A percentile compares a stretch with the other conserved stretches of the same genome.
Evolutionary conservation across 352 stramenopile species (phyloP).

Genomic region (Phytophthora sojae): DNA sequence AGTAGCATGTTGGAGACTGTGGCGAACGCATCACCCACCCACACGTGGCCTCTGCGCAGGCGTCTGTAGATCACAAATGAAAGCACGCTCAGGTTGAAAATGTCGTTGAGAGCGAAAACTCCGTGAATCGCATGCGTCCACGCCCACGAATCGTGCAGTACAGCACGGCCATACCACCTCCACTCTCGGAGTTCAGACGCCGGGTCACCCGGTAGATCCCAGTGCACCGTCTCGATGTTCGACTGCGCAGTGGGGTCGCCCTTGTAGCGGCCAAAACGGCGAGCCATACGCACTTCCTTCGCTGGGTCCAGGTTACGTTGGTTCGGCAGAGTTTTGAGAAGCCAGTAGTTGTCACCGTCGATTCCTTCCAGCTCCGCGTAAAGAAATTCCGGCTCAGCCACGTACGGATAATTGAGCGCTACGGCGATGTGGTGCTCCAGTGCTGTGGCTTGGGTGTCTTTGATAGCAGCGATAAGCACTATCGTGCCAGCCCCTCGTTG

Average conservation of each 20-base stretch:
- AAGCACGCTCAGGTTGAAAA: constrained; percentile 39
- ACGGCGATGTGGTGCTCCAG: constrained; percentile 36
- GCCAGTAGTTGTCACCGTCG: constrained; percentile 30
- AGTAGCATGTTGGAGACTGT: constrained; percentile 41
- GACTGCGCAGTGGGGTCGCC: constrained; percentile 38
- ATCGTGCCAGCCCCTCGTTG: constrained; percentile 26
- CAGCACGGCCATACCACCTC: constrained; percentile 32
- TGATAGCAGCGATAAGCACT: constrained; percentile 28
- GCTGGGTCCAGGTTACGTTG: constrained; percentile 21
- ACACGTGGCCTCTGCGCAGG: constrained; percentile 34
- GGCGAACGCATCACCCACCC: constrained; percentile 51
- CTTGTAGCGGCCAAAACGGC: constrained; percentile 45
- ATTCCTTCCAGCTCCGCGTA: constrained; percentile 26
- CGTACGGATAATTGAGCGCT: constrained; percentile 40
- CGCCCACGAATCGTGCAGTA: constrained; percentile 52
- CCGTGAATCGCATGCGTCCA: constrained; percentile 49
- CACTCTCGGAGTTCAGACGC: constrained; percentile 23
- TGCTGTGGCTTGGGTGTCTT: constrained; percentile 18
- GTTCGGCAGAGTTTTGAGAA: constrained; percentile 25
- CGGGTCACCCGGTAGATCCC: constrained; percentile 31
- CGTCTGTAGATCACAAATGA: constrained; percentile 43
- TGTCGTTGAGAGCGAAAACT: constrained; percentile 29
- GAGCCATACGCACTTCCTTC: constrained; percentile 32
- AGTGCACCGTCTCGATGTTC: constrained; percentile 45
- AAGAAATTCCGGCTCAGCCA: constrained; percentile 21